Evolutionary conservation across 805 yeast genomes (phyloP), one percentile per base, ranked within the genome.

Genomic region (Blastobotrys americana): DNA sequence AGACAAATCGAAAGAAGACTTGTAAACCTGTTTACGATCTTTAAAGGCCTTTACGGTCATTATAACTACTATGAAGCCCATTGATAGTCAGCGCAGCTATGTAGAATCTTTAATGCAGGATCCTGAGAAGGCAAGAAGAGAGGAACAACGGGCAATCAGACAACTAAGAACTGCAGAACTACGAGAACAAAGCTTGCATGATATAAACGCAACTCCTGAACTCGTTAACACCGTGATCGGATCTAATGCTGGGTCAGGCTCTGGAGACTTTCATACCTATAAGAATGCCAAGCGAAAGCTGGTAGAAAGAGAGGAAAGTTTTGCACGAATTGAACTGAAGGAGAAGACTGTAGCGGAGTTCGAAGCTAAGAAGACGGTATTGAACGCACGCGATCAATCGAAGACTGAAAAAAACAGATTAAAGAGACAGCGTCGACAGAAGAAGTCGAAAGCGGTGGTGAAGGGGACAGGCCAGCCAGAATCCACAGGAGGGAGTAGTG

Each of bases 241-340:
- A 5, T 56, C 65, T 3, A 56, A 58, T 39, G 55, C 67, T 4
- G 68, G 62, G n/a, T 64, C 67, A 3, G 63, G 67, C 5, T 59
- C 68, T 1, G 68, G 68, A n/a, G 67, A 63, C 42, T 63, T 63
- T 44, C 68, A 63, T 47, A 53, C 57, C 17, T 63, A 59, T 50
- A 63, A 64, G 46, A 55, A 59, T 35, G 54, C 59, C 16, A 48
- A 63, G 44, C 52, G 66, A 23, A 47, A 58, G 39, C 63, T 59
- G 41, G 35, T 50, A 19, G 65, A 60, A 38, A 51, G 61, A n/a
- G 38, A 45, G 37, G 48, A 51, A 40, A 43, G 46, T 15, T 49
- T 58, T 28, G 56, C 61, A 25, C 50, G 42, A 23, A 51, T 52
- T 28, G 52, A 53, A 17, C 40, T 41, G 40, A 39, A 43, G 38